A percentile compares a stretch with the other conserved stretches of the same genome.
Conservation (phyloP, 495 filamentous ascomycete genomes). For the Hypoxylon lienhwacheense region DNA sequence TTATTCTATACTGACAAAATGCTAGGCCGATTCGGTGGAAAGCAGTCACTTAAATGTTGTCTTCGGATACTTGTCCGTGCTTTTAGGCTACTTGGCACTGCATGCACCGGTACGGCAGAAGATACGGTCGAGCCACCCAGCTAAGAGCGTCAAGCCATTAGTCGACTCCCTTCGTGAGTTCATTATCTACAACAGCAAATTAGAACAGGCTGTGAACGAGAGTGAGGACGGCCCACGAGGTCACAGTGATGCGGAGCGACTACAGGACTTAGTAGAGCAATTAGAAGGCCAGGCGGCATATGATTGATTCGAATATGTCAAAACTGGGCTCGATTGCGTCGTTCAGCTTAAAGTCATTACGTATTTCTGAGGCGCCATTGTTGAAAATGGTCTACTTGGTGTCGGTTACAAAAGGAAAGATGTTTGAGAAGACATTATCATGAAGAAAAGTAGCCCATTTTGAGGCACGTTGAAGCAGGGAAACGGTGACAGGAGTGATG, state of each 20-base stretch:
- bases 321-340: slow-evolving; percentile 1
- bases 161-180: slow-evolving; percentile 87
- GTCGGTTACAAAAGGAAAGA: background rate
- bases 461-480: slow-evolving; percentile 1
- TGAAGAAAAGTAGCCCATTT: slow-evolving; percentile 5
- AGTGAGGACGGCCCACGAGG: slow-evolving; percentile 47
- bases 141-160: slow-evolving; percentile 62
- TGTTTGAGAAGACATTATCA: background rate
- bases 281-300: slow-evolving; percentile 39
- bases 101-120: slow-evolving; percentile 52
- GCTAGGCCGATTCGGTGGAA: slow-evolving; percentile 78
- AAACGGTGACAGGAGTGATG: slow-evolving; percentile 5
- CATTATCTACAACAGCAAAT: slow-evolving; percentile 71
- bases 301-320: slow-evolving; percentile 15
- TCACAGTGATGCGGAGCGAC: slow-evolving; percentile 57
- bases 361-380: slow-evolving; percentile 16
- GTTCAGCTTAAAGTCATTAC: slow-evolving; percentile 5
- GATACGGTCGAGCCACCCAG: slow-evolving; percentile 57
- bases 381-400: slow-evolving; percentile 12
- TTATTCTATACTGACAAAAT: slow-evolving; percentile 15
- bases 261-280: slow-evolving; percentile 58
- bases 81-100: slow-evolving; percentile 79
- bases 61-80: slow-evolving; percentile 84
- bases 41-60: slow-evolving; percentile 86
- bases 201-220: slow-evolving; percentile 61